These are phyloP conservation scores for Wickerhamiella musiphila DNA, from an alignment of 805 yeast species.

Conservation along the genomic window DNA sequence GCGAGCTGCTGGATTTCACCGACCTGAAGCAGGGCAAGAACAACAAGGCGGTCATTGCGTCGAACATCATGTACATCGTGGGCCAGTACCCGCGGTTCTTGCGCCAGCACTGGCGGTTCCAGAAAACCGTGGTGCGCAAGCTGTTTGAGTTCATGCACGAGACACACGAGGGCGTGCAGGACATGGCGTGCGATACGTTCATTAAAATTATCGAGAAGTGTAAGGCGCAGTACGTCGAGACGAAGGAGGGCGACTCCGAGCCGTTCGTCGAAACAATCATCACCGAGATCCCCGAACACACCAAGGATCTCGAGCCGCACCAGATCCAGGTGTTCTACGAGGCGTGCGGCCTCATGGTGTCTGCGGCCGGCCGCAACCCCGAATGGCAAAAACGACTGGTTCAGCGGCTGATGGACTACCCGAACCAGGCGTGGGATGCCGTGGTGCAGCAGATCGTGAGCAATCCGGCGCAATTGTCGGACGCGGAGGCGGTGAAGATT, in stretches of 20 bases:
- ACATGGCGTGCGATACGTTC: slow-evolving; percentile 99
- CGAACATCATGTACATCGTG: slow-evolving; percentile 98
- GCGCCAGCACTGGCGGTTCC: slow-evolving; percentile 95
- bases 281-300: slow-evolving; percentile 61
- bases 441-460: slow-evolving; percentile 71
- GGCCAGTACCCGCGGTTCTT: slow-evolving; percentile 97
- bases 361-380: slow-evolving; percentile 62
- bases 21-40: slow-evolving; percentile 95
- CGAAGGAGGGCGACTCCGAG: slow-evolving; percentile 68
- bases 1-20: slow-evolving; percentile 76
- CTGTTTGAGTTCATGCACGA: slow-evolving; percentile 98
- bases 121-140: slow-evolving; percentile 89
- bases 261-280: slow-evolving; percentile 89
- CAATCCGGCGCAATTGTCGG: slow-evolving; percentile 54
- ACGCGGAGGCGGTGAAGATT: slow-evolving; percentile 71
- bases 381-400: slow-evolving; percentile 50
- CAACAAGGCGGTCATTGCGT: slow-evolving; percentile 97
- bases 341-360: slow-evolving; percentile 87
- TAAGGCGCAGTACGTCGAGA: slow-evolving; percentile 83
- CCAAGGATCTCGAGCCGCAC: slow-evolving; percentile 88
- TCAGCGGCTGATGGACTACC: slow-evolving; percentile 68
- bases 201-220: slow-evolving; percentile 91
- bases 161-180: slow-evolving; percentile 99
- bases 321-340: slow-evolving; percentile 96
- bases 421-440: slow-evolving; percentile 88